Percentiles rank a stretch among this genome's conserved stretches.
These are phyloP conservation scores for Cystobasidiaceae sp. DNA, from an alignment of 1,284 basidiomycete genomes.

Conservation along the genomic window DNA sequence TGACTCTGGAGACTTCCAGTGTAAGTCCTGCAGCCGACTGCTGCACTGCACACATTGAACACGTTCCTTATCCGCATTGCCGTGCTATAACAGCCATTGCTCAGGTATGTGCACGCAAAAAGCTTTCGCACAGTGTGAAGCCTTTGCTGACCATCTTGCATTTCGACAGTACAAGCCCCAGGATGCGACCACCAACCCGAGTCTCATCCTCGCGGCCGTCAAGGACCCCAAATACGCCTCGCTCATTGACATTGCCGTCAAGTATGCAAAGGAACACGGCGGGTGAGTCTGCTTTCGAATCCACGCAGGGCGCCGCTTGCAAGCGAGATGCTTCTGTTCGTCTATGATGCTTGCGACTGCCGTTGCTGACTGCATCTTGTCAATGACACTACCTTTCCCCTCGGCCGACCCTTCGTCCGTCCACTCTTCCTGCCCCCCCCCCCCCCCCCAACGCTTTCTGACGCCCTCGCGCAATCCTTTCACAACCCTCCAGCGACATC, in stretches of 20 bases:
- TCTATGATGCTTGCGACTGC: too few relatives aligned
- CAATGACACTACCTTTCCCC: too few relatives aligned
- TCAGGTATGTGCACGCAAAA: too few relatives aligned
- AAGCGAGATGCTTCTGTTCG: too few relatives aligned
- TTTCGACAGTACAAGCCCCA: slow-evolving; percentile 90
- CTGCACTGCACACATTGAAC: slow-evolving; percentile 3
- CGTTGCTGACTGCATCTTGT: too few relatives aligned
- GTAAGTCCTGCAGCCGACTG: slow-evolving; percentile 49
- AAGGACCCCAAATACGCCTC: slow-evolving; percentile 80
- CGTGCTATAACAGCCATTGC: too few relatives aligned
- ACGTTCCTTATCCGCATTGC: slow-evolving; percentile 13
- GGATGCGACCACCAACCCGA: slow-evolving; percentile 88
- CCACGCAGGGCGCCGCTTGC: too few relatives aligned
- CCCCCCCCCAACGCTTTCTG: too few relatives aligned
- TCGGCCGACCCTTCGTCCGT: too few relatives aligned
- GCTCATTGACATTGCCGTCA: slow-evolving; percentile 76
- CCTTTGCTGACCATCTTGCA: slow-evolving; percentile 56
- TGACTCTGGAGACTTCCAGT: slow-evolving; percentile 49
- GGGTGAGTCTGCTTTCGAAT: slow-evolving; percentile 47
- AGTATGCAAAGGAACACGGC: slow-evolving; percentile 75
- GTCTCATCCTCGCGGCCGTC: slow-evolving; percentile 78
- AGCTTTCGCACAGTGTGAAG: too few relatives aligned
- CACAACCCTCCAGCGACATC: slow-evolving; percentile 50
- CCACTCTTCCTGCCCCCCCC: too few relatives aligned
- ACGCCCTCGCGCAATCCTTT: slow-evolving; percentile 67